These are phyloP conservation scores for Venturia carpophila DNA, from an alignment of 2,329 filamentous ascomycete genomes.

Conservation along the genomic window DNA sequence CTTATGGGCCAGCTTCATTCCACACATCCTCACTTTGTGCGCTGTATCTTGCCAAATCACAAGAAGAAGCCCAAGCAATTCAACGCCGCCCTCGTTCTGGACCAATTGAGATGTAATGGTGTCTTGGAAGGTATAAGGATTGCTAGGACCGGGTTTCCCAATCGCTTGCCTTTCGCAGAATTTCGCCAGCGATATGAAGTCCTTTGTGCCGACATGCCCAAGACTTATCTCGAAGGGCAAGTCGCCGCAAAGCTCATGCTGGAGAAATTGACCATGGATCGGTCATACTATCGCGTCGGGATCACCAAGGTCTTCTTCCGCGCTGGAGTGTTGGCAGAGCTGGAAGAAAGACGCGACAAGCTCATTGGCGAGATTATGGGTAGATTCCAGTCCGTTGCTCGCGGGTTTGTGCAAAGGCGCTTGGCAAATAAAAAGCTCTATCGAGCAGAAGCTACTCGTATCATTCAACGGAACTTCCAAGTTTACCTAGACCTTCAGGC, in stretches of 20 bases:
- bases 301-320: conserved; percentile 98
- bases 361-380: conserved; percentile 92
- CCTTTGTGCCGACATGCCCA: conserved; percentile 76
- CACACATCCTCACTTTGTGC: conserved; percentile 95
- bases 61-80: conserved; percentile 95
- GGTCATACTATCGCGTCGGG: conserved; percentile 81
- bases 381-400: conserved; percentile 82
- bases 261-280: conserved; percentile 79
- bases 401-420: conserved; percentile 81
- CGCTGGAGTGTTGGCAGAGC: conserved; percentile 86
- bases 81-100: conserved; percentile 82
- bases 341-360: conserved; percentile 90
- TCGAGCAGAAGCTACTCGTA: conserved; percentile 84
- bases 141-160: conserved; percentile 92
- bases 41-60: conserved; percentile 96
- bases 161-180: conserved; percentile 82
- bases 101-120: conserved; percentile 97
- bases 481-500: conserved; percentile 83
- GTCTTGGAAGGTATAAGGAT: conserved; percentile 98
- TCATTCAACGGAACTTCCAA: conserved; percentile 91
- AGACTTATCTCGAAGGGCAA: conserved; percentile 85
- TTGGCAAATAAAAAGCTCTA: conserved; percentile 91
- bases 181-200: conserved; percentile 96
- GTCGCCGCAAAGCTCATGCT: conserved; percentile 78
- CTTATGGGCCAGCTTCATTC: conserved; percentile 91